Percentiles rank a stretch among this genome's conserved stretches.
Evolutionary conservation across 1,139 yeast genomes (phyloP).

Genomic region (Lodderomyces pseudojiufengensis): DNA sequence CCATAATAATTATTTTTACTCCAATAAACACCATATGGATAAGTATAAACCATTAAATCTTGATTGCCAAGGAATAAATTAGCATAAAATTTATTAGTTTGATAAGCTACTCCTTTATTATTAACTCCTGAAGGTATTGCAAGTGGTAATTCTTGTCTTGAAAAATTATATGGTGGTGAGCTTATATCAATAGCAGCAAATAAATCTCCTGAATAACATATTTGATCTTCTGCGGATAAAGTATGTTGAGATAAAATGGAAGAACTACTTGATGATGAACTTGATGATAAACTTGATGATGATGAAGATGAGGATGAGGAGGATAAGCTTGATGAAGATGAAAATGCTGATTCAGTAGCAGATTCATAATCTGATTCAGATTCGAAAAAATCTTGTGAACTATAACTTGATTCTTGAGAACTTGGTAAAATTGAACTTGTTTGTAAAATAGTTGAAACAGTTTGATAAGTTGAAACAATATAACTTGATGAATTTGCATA

Average conservation of each 20-base stretch:
- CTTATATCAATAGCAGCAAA: slow-evolving; percentile 48
- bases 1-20: slow-evolving; percentile 43
- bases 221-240: background rate
- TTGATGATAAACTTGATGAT: background rate
- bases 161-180: slow-evolving; percentile 49
- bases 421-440: background rate
- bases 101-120: slow-evolving; percentile 48
- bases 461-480: no score
- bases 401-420: background rate
- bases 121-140: slow-evolving; percentile 45
- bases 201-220: slow-evolving; percentile 34
- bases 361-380: background rate
- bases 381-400: no score
- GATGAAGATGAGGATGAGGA: slow-evolving; percentile 2
- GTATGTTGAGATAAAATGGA: background rate
- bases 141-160: slow-evolving; percentile 49
- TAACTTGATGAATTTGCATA: background rate
- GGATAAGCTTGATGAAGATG: slow-evolving; percentile 1
- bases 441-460: no score
- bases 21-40: slow-evolving; percentile 80
- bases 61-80: slow-evolving; percentile 69
- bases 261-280: background rate
- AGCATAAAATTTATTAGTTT: slow-evolving; percentile 82
- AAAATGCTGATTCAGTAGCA: background rate
- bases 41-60: slow-evolving; percentile 66